Conservation (phyloP, 495 filamentous ascomycete species). For the Aspergillus nanangensis region DNA sequence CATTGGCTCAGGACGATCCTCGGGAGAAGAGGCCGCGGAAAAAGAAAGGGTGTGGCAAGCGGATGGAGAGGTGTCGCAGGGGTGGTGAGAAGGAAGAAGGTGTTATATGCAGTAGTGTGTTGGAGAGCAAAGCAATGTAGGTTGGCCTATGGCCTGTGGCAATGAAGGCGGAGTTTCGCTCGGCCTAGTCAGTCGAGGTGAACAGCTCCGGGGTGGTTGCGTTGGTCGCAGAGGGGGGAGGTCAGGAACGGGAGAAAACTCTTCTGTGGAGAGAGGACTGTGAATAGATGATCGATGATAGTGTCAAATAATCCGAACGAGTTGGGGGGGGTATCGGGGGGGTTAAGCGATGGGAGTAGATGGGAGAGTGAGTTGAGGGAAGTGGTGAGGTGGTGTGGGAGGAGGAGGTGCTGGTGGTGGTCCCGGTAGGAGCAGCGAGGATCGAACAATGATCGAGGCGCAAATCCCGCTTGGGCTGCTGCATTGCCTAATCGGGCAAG, state of each 20-base stretch:
- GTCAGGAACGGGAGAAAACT: constrained; percentile 14
- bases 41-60: constrained; percentile 2
- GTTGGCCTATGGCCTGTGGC: constrained; percentile 16
- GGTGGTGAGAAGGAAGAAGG: too few relatives aligned
- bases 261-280: neutral
- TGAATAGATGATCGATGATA: neutral
- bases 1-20: constrained; percentile 25
- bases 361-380: too few relatives aligned
- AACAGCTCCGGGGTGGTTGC: too few relatives aligned
- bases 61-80: constrained; percentile 1
- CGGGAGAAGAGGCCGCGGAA: constrained; percentile 1
- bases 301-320: too few relatives aligned
- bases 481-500: constrained; percentile 18
- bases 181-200: constrained; percentile 16
- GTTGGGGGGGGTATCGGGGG: too few relatives aligned
- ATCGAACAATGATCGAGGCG: neutral
- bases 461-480: neutral
- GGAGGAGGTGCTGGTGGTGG: neutral
- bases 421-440: neutral
- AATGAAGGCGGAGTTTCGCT: constrained; percentile 28
- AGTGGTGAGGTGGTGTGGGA: neutral
- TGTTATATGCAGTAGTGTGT: too few relatives aligned
- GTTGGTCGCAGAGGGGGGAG: constrained; percentile 12
- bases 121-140: neutral
- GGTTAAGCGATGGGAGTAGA: too few relatives aligned